Evolutionary conservation across 2,329 filamentous ascomycete species (phyloP).

Genomic region (Pseudocercospora pini-densiflorae): DNA sequence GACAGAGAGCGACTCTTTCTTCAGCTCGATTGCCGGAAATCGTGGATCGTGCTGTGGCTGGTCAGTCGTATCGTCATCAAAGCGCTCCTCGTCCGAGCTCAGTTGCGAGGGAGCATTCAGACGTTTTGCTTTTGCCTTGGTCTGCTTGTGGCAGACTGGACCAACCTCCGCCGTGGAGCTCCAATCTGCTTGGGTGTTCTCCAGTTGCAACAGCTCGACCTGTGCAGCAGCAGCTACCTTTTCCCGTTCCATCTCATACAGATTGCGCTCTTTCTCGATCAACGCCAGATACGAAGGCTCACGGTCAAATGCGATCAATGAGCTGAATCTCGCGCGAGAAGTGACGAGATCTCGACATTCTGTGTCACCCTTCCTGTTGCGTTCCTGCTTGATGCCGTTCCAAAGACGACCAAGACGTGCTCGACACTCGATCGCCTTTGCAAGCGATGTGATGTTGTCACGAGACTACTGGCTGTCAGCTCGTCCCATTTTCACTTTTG

Average conservation of each 20-base stretch:
- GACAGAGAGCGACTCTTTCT: slow-evolving; percentile 6
- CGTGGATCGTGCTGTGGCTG: not conserved
- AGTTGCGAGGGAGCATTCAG: not conserved
- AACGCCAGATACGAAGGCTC: not conserved
- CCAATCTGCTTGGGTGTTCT: not conserved
- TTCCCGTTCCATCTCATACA: not conserved
- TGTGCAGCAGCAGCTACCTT: not conserved
- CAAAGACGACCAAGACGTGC: not conserved
- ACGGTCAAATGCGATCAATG: not conserved
- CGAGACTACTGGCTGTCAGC: no score
- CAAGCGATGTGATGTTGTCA: not conserved
- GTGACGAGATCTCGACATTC: not conserved
- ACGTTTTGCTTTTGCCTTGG: slow-evolving; percentile 1
- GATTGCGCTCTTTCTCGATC: not conserved
- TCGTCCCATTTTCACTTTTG: no score
- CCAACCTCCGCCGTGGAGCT: not conserved
- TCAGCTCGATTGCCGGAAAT: not conserved
- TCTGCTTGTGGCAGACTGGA: slow-evolving; percentile 7
- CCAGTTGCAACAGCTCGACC: not conserved
- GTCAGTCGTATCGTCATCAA: no score
- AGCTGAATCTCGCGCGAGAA: not conserved
- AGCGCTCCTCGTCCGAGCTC: not conserved
- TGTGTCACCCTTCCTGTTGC: not conserved
- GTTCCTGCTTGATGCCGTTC: not conserved
- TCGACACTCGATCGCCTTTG: not conserved